These are phyloP conservation scores for Aquanectria penicillioides DNA, from an alignment of 2,329 filamentous ascomycete genomes.

Conservation along the genomic window DNA sequence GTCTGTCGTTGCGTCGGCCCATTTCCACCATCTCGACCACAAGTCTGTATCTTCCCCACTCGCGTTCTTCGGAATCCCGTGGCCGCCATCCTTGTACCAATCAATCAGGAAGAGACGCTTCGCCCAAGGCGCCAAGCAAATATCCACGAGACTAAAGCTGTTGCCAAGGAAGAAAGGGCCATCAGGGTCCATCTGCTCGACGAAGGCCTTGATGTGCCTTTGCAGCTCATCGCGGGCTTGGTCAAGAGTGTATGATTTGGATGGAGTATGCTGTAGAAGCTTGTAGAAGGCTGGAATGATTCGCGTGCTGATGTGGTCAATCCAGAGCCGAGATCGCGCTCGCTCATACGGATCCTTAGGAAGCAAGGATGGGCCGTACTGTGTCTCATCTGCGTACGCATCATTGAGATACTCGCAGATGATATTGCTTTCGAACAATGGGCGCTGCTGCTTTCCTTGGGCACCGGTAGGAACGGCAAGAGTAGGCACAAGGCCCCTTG, in stretches of 20 bases:
- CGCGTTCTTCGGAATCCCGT: conserved; percentile 58
- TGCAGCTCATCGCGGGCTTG: conserved; percentile 68
- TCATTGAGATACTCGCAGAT: conserved; percentile 83
- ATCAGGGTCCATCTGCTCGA: conserved; percentile 65
- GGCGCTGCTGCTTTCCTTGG: conserved; percentile 54
- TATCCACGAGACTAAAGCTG: conserved; percentile 73
- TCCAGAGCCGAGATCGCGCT: conserved; percentile 76
- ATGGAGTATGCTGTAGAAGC: conserved; percentile 63
- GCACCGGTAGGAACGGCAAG: conserved; percentile 58
- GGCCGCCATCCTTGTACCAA: conserved; percentile 72
- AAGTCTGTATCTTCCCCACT: conserved; percentile 65
- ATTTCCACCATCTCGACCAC: conserved; percentile 74
- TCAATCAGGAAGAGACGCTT: conserved; percentile 78
- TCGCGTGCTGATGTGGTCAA: conserved; percentile 73
- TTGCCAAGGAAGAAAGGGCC: conserved; percentile 74
- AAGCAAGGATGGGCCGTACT: conserved; percentile 60
- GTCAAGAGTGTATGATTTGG: conserved; percentile 59
- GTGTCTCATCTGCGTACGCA: conserved; percentile 62
- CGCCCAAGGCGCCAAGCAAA: conserved; percentile 78
- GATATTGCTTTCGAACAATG: conserved; percentile 77
- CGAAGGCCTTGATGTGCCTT: conserved; percentile 67
- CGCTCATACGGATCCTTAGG: conserved; percentile 71
- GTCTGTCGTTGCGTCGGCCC: conserved; percentile 67
- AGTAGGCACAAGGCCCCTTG: conserved; percentile 79
- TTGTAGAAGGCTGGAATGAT: conserved; percentile 78